These are phyloP conservation scores for Chaetothyriales sp. DNA, from an alignment of 2,329 filamentous ascomycete species.

Conservation along the genomic window DNA sequence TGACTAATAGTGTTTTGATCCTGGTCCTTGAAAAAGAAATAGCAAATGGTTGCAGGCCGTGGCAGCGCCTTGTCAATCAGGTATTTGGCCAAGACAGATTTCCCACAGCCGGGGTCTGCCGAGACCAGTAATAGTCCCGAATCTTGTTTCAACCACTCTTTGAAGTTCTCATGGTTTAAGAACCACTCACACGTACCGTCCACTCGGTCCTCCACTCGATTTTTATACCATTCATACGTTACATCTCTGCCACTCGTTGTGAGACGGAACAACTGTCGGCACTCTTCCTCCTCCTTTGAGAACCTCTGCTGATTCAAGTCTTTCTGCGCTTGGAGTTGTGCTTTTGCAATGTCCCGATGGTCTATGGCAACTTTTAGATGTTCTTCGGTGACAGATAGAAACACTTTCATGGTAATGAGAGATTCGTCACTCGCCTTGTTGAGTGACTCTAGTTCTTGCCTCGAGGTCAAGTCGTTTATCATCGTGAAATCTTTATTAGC, in stretches of 20 bases:
- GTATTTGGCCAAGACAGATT: constrained; percentile 26
- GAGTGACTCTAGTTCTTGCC: too few species aligned
- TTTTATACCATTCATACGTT: constrained; percentile 22
- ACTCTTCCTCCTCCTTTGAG: too few species aligned
- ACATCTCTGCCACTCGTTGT: constrained; percentile 1
- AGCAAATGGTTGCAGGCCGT: constrained; percentile 19
- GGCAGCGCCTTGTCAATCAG: constrained; percentile 24
- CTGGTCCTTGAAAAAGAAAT: constrained; percentile 29
- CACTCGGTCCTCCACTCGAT: constrained; percentile 21
- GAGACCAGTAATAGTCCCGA: constrained; percentile 27
- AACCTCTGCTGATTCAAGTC: too few species aligned
- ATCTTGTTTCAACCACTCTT: constrained; percentile 16
- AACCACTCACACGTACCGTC: constrained; percentile 25
- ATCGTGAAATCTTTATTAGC: too few species aligned
- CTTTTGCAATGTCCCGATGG: too few species aligned
- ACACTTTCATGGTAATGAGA: too few species aligned
- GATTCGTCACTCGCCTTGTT: too few species aligned
- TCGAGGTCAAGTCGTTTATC: too few species aligned
- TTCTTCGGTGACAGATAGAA: too few species aligned
- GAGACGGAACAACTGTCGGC: too few species aligned
- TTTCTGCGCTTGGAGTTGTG: too few species aligned
- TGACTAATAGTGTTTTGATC: constrained; percentile 18
- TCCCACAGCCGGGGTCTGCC: constrained; percentile 30
- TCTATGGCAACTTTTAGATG: too few species aligned
- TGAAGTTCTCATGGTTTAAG: constrained; percentile 20